Evolutionary conservation across 1,139 yeast species (phyloP).

Genomic region (Taphrina sp.): DNA sequence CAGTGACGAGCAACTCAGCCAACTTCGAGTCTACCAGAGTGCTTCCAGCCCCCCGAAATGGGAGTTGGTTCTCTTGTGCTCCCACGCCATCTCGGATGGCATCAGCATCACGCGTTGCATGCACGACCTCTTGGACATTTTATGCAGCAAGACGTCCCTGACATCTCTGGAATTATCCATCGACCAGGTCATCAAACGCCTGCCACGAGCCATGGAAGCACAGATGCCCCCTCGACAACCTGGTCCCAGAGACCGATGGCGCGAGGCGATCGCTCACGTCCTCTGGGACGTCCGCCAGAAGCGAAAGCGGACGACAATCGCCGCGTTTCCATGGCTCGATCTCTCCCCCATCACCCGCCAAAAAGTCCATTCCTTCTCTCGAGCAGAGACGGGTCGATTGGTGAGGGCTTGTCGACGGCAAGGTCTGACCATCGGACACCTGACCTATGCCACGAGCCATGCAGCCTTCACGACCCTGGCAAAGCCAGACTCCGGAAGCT

Average conservation of each 20-base stretch:
- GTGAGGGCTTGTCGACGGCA: conserved; percentile 3
- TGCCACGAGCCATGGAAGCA: conserved; percentile 22
- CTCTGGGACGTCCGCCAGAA: background rate
- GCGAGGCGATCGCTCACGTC: conserved; percentile 12
- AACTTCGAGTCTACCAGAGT: conserved; percentile 1
- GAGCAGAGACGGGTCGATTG: background rate
- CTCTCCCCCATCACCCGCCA: conserved; percentile 13
- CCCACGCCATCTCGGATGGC: conserved; percentile 27
- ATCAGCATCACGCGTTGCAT: conserved; percentile 3
- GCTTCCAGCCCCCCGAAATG: background rate
- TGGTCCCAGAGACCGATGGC: conserved; percentile 10
- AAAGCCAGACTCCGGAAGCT: background rate
- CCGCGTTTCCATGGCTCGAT: background rate
- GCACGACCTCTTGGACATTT: conserved; percentile 7
- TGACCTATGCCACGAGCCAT: conserved; percentile 23
- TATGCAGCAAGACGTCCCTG: background rate
- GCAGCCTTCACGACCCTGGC: conserved; percentile 7
- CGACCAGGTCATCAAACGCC: background rate
- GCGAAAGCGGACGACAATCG: background rate
- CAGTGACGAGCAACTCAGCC: conserved; percentile 7
- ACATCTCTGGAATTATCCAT: background rate
- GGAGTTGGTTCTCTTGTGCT: conserved; percentile 8
- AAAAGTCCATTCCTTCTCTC: conserved; percentile 8
- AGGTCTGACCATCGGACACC: conserved; percentile 16
- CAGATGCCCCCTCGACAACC: conserved; percentile 9